phyloP scores from a whole-genome alignment of 768 basidiomycete genomes.

The Lactarius hengduanensis region DNA sequence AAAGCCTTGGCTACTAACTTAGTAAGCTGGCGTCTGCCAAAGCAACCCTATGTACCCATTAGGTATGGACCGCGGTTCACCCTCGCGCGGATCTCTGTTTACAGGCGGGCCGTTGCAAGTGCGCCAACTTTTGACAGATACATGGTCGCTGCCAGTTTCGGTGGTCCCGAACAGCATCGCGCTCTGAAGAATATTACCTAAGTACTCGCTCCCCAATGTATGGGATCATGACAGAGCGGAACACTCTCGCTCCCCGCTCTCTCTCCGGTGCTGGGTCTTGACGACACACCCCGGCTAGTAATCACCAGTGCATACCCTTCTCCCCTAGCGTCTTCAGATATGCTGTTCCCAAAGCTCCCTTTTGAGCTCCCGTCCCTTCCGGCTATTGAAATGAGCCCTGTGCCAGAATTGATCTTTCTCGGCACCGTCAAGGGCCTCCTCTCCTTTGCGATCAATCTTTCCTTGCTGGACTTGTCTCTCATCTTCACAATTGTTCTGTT shows the following conservation, averaged over 20 bases:
- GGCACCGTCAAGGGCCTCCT: slow-evolving; percentile 25
- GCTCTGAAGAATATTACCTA: not conserved
- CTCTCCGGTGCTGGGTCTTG: not conserved
- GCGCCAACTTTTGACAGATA: not conserved
- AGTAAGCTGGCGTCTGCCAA: too few relatives aligned
- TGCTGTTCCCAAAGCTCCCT: slow-evolving; percentile 13
- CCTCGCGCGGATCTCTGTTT: not conserved
- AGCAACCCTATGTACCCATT: too few relatives aligned
- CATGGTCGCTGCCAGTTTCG: not conserved
- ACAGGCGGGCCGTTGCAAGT: not conserved
- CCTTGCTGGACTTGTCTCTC: slow-evolving; percentile 22
- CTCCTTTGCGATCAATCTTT: slow-evolving; percentile 22
- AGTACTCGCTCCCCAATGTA: not conserved
- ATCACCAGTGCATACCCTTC: not conserved
- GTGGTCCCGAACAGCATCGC: slow-evolving; percentile 3
- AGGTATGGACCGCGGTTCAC: too few relatives aligned
- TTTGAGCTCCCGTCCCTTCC: slow-evolving; percentile 11
- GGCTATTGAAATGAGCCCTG: slow-evolving; percentile 17
- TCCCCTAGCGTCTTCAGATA: not conserved
- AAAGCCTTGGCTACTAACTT: too few relatives aligned
- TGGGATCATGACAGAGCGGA: not conserved
- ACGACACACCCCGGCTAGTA: not conserved
- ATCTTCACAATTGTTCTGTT: slow-evolving; percentile 19
- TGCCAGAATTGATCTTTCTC: slow-evolving; percentile 25
- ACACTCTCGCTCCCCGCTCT: not conserved